These are phyloP conservation scores for Hypoxylon crocopeplum DNA, from an alignment of 495 filamentous ascomycete genomes.

Conservation along the genomic window DNA sequence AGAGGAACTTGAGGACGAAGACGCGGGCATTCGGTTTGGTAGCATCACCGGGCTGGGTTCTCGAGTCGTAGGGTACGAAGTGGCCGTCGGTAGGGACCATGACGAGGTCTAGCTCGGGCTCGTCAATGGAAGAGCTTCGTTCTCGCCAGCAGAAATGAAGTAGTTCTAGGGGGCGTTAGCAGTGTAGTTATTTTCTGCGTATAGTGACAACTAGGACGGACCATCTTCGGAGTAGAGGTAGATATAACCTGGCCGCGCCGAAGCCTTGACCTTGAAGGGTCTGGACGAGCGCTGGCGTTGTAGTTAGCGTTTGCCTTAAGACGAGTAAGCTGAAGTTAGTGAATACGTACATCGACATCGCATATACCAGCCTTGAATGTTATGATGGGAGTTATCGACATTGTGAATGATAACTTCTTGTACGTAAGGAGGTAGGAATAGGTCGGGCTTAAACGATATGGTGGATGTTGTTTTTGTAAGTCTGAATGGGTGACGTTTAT, in stretches of 20 bases:
- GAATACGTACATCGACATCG: conserved; percentile 74
- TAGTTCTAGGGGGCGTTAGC: conserved; percentile 63
- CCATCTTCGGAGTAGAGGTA: conserved; percentile 95
- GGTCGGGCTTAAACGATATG: not conserved
- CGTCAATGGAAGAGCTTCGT: conserved; percentile 40
- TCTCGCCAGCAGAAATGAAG: conserved; percentile 96
- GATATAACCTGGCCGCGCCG: conserved; percentile 80
- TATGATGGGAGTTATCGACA: conserved; percentile 86
- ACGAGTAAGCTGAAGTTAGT: conserved; percentile 1
- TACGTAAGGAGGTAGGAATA: not conserved
- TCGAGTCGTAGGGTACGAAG: conserved; percentile 78
- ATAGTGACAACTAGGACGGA: conserved; percentile 39
- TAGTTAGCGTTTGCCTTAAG: conserved; percentile 39
- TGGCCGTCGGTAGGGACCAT: conserved; percentile 75
- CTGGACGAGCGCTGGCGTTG: conserved; percentile 58
- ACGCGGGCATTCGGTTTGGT: conserved; percentile 85
- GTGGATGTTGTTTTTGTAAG: too few relatives aligned
- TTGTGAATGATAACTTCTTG: conserved; percentile 43
- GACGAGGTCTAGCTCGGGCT: conserved; percentile 45
- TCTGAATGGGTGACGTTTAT: too few relatives aligned
- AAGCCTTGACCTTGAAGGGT: conserved; percentile 71
- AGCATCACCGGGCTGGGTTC: conserved; percentile 53
- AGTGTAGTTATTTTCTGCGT: not conserved
- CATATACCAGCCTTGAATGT: conserved; percentile 98
- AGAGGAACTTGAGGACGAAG: conserved; percentile 91